Conservation (phyloP, 345 rosid species). For the Moringa oleifera region DNA sequence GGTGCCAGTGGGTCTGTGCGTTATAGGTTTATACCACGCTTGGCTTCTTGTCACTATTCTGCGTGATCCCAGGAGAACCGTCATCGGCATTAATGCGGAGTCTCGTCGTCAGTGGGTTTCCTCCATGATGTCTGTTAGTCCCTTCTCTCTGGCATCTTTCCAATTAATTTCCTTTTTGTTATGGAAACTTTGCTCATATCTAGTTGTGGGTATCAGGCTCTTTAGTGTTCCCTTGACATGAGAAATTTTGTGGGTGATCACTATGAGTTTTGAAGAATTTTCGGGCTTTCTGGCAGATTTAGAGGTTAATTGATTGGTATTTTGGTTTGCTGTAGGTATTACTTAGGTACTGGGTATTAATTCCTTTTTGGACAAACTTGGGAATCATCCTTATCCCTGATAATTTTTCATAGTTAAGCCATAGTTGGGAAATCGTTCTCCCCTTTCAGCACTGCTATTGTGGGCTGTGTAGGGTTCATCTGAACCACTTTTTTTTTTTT, state of each 20-base stretch:
- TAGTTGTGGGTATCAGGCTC: neutral
- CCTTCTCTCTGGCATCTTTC: constrained; percentile 1
- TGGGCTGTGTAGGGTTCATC: too few species aligned
- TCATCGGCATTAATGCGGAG: constrained; percentile 72
- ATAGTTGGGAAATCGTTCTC: too few species aligned
- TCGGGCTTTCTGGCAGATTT: too few species aligned
- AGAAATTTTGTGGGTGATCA: neutral
- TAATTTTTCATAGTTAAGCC: too few species aligned
- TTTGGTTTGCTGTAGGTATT: too few species aligned
- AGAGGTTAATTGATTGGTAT: neutral
- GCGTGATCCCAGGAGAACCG: constrained; percentile 31
- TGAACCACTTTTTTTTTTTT: too few species aligned
- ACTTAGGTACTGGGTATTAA: too few species aligned
- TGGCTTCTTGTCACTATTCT: constrained; percentile 39
- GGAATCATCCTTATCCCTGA: too few species aligned
- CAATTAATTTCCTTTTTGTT: too few species aligned
- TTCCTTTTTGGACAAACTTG: too few species aligned
- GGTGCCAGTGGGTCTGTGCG: constrained; percentile 34
- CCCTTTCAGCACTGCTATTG: too few species aligned
- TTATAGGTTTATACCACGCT: constrained; percentile 37
- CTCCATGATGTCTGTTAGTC: constrained; percentile 63
- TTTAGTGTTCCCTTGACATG: neutral
- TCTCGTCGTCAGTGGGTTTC: constrained; percentile 81
- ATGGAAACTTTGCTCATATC: neutral
- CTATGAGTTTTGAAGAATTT: neutral